phyloP scores from a whole-genome alignment of 2,329 filamentous ascomycete genomes.

The Lachnellula arida region DNA sequence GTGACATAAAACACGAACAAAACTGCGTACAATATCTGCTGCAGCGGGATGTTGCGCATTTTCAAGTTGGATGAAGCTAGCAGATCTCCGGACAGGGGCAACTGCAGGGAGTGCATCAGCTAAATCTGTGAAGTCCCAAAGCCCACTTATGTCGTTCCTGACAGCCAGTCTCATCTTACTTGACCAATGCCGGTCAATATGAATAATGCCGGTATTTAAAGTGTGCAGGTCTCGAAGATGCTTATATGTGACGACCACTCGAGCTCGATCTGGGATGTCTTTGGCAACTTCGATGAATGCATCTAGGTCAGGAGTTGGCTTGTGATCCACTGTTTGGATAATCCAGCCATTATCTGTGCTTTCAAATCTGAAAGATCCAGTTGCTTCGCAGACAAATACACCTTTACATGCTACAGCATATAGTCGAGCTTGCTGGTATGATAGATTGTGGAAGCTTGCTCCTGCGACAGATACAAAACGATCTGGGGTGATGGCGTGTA shows the following conservation, averaged over 20 bases:
- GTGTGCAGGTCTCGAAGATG: slow-evolving; percentile 94
- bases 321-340: slow-evolving; percentile 86
- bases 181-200: slow-evolving; percentile 93
- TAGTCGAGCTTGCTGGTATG: slow-evolving; percentile 94
- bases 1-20: slow-evolving; percentile 86
- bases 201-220: slow-evolving; percentile 84
- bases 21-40: slow-evolving; percentile 90
- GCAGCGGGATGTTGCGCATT: slow-evolving; percentile 84
- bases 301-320: slow-evolving; percentile 80
- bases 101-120: slow-evolving; percentile 74
- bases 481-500: slow-evolving; percentile 93
- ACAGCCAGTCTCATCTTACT: slow-evolving; percentile 90
- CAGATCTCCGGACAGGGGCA: slow-evolving; percentile 67
- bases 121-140: slow-evolving; percentile 93
- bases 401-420: slow-evolving; percentile 91
- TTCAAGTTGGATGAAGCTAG: slow-evolving; percentile 87
- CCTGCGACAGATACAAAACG: slow-evolving; percentile 93
- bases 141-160: slow-evolving; percentile 80
- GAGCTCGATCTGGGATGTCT: slow-evolving; percentile 71
- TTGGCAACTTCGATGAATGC: slow-evolving; percentile 90
- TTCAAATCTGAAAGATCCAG: slow-evolving; percentile 92
- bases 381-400: slow-evolving; percentile 91
- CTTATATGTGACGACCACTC: slow-evolving; percentile 92
- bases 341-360: slow-evolving; percentile 90
- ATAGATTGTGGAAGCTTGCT: slow-evolving; percentile 91